Percentiles rank a stretch among this genome's conserved stretches.
Evolutionary conservation across 768 basidiomycete species (phyloP).

Genomic region (Russula compacta): DNA sequence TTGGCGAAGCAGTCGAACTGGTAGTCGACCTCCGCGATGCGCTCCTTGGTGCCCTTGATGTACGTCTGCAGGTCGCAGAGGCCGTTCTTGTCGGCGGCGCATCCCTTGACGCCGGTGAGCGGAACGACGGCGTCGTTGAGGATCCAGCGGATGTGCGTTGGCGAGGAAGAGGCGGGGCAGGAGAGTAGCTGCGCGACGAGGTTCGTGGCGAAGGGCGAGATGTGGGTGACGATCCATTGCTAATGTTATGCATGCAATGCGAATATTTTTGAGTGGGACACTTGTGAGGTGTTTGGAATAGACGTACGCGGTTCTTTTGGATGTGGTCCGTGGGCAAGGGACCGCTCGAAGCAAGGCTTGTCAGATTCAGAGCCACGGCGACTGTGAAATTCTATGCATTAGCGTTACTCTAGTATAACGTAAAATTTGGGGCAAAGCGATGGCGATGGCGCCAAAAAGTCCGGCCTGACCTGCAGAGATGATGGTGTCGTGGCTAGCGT

Average conservation of each 20-base stretch:
- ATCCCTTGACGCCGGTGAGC: constrained; percentile 36
- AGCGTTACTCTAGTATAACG: neutral
- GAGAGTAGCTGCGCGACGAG: constrained; percentile 38
- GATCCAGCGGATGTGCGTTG: constrained; percentile 34
- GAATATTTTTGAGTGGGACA: neutral
- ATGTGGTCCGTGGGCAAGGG: constrained; percentile 35
- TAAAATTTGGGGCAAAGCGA: neutral
- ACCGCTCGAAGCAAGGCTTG: constrained; percentile 31
- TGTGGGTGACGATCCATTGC: constrained; percentile 32
- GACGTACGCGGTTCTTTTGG: constrained; percentile 25
- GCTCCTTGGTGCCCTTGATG: constrained; percentile 29
- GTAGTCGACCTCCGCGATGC: constrained; percentile 35
- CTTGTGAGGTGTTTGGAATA: neutral
- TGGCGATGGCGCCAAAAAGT: too few species aligned
- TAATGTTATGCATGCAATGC: neutral
- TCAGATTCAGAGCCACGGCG: constrained; percentile 40
- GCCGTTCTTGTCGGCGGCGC: constrained; percentile 33
- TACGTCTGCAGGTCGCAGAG: constrained; percentile 35
- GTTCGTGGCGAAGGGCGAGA: constrained; percentile 41
- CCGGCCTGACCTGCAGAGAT: constrained; percentile 29
- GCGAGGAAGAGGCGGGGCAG: constrained; percentile 26
- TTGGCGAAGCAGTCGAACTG: constrained; percentile 37
- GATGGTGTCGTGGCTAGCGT: constrained; percentile 39
- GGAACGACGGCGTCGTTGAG: constrained; percentile 44
- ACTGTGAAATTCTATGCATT: constrained; percentile 23